Evolutionary conservation across 352 stramenopile genomes (phyloP), one percentile per base, ranked within the genome.

Genomic region (Pythium monospermum): DNA sequence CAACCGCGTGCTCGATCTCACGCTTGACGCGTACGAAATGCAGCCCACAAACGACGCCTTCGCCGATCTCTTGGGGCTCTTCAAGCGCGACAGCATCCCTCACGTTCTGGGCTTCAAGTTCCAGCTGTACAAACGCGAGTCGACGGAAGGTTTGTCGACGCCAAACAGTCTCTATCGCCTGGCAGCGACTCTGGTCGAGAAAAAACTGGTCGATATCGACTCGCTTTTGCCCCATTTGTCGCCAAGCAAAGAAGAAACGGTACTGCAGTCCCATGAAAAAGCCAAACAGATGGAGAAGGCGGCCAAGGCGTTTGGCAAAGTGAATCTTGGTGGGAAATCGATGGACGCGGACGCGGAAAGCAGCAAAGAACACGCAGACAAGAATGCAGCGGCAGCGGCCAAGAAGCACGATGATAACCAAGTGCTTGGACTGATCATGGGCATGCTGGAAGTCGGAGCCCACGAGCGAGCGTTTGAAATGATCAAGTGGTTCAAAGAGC

Each of bases 101-200:
- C 89, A 97, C 51, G 72, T 97, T 11, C 57, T 98, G 15, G 92
- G 92, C 15, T 97, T 97, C 64, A 98, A 98, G 67, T 96, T 96
- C 48, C 72, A 88, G 50, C 94, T 89, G 32, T 97, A 97, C 76
- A 85, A 86, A 49, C 64, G 74, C 23, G 66, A 73, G 13, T 45
- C 65, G 26, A 54, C 57, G 2, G 69, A 81, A 26, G 64, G 57
- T 7, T 27, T 73, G 4, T 66, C 56, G 27, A 91, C 85, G 16
- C 77, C 78, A 1, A 71, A 56, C 4, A 85, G 79, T 21, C 63
- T 98, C 3, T 96, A 95, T 26, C 71, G 85, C 11, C 61, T 94
- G 12, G 87, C 87, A 12, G 90, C 89, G n/a, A 88, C 82, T 30
- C 68, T 98, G n/a, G 68, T 94, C 15, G 58, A 76, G 12, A 90